A percentile compares a stretch with the other conserved stretches of the same genome.
These are phyloP conservation scores for Aspergillus diversus DNA, from an alignment of 495 filamentous ascomycete genomes.

Conservation along the genomic window DNA sequence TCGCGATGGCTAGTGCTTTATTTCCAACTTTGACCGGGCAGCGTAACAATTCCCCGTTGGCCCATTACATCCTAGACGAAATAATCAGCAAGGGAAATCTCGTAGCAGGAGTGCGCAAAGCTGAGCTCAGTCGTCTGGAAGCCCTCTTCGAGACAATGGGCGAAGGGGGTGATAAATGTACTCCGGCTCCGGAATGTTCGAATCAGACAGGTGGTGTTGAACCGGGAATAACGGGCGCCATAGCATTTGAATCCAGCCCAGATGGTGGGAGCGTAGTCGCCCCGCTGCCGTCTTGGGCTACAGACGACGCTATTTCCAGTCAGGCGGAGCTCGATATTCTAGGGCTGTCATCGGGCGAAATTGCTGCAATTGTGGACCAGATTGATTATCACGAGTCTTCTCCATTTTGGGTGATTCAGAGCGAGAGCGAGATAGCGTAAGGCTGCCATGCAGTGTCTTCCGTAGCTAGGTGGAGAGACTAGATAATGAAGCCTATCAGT, in stretches of 20 bases:
- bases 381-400: slow-evolving; percentile 20
- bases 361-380: slow-evolving; percentile 33
- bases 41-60: slow-evolving; percentile 21
- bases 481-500: background rate
- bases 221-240: background rate
- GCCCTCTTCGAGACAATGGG: slow-evolving; percentile 28
- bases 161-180: background rate
- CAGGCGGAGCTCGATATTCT: slow-evolving; percentile 29
- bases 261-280: background rate
- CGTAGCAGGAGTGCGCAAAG: slow-evolving; percentile 32
- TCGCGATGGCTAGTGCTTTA: slow-evolving; percentile 35
- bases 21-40: slow-evolving; percentile 29
- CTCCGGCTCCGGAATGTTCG: background rate
- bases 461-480: no score
- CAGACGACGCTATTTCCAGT: slow-evolving; percentile 3
- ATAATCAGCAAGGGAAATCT: slow-evolving; percentile 40
- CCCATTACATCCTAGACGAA: slow-evolving; percentile 37
- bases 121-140: slow-evolving; percentile 31
- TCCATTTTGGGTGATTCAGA: slow-evolving; percentile 2
- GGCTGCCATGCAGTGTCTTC: background rate
- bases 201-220: background rate
- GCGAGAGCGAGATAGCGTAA: background rate
- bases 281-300: background rate
- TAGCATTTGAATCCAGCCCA: background rate
- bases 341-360: slow-evolving; percentile 36